phyloP scores from a whole-genome alignment of 2,329 filamentous ascomycete genomes.

The Talaromyces albobiverticillius region DNA sequence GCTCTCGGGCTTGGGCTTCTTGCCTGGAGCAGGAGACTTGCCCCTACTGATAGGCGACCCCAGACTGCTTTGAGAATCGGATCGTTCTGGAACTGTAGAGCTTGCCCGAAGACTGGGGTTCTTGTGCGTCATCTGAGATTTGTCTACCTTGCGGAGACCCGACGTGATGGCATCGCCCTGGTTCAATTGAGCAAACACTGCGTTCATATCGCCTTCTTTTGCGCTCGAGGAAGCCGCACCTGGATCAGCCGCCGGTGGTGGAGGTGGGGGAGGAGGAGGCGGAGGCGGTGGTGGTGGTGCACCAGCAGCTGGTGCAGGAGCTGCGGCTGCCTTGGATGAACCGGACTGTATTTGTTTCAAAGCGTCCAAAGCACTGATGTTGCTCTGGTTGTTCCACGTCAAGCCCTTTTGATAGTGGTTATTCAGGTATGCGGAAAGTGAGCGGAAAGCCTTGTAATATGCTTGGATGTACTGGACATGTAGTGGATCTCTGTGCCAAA shows the following conservation, averaged over 20 bases:
- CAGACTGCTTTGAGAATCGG: conserved; percentile 51
- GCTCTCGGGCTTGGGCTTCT: conserved; percentile 81
- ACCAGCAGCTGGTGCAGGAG: conserved; percentile 8
- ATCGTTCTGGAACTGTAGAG: conserved; percentile 64
- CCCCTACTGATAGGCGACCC: conserved; percentile 52
- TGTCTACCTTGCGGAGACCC: conserved; percentile 87
- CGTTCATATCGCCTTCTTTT: conserved; percentile 64
- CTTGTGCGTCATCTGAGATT: conserved; percentile 97
- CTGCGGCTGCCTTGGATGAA: conserved; percentile 21
- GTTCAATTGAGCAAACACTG: conserved; percentile 90
- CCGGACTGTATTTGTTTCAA: conserved; percentile 57
- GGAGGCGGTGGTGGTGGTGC: conserved; percentile 32
- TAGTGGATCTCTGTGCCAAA: conserved; percentile 61
- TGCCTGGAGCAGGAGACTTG: conserved; percentile 84
- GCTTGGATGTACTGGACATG: conserved; percentile 87
- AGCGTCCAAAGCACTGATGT: conserved; percentile 67
- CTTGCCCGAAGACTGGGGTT: conserved; percentile 80
- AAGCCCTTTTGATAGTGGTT: conserved; percentile 76
- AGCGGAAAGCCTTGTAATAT: conserved; percentile 88
- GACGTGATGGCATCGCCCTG: conserved; percentile 84
- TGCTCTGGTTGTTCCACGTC: conserved; percentile 79
- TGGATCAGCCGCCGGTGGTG: conserved; percentile 50
- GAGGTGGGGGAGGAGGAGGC: conserved; percentile 40
- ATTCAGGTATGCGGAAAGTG: conserved; percentile 79
- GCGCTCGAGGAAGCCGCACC: conserved; percentile 31